Evolutionary conservation across 78 protist species (phyloP).

Genomic region (Anaeramoeba flamelloides): DNA sequence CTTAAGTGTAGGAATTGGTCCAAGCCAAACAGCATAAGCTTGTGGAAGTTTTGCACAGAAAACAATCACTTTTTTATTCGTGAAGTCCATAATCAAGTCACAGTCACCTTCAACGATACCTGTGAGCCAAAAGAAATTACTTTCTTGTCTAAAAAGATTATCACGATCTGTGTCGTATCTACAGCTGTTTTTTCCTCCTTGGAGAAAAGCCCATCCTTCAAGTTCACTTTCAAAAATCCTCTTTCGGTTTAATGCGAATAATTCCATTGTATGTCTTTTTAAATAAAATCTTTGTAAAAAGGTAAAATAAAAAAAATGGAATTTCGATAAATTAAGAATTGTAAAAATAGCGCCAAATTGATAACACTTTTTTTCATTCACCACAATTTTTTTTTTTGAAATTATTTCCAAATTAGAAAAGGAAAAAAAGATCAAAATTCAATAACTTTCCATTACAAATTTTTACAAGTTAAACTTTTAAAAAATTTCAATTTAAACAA

Average conservation of each 20-base stretch:
- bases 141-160: slow-evolving; percentile 35
- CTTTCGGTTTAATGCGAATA: background rate
- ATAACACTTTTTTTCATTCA: too few relatives aligned
- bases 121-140: slow-evolving; percentile 39
- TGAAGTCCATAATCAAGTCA: slow-evolving; percentile 28
- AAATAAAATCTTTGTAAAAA: too few relatives aligned
- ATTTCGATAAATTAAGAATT: too few relatives aligned
- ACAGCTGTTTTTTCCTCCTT: background rate
- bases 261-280: background rate
- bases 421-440: too few relatives aligned
- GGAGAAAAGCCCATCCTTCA: background rate
- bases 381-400: too few relatives aligned
- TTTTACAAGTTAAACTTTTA: too few relatives aligned
- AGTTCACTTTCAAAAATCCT: background rate
- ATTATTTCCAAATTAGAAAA: too few relatives aligned
- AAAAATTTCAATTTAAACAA: too few relatives aligned
- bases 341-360: too few relatives aligned
- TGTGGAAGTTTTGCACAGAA: slow-evolving; percentile 31
- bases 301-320: too few relatives aligned
- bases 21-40: slow-evolving; percentile 36
- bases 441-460: too few relatives aligned
- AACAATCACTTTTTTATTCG: slow-evolving; percentile 1
- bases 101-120: slow-evolving; percentile 40
- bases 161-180: slow-evolving; percentile 1
- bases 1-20: slow-evolving; percentile 21